Evolutionary conservation across 495 filamentous ascomycete species (phyloP).

Genomic region (Penicillium simplicissimum): DNA sequence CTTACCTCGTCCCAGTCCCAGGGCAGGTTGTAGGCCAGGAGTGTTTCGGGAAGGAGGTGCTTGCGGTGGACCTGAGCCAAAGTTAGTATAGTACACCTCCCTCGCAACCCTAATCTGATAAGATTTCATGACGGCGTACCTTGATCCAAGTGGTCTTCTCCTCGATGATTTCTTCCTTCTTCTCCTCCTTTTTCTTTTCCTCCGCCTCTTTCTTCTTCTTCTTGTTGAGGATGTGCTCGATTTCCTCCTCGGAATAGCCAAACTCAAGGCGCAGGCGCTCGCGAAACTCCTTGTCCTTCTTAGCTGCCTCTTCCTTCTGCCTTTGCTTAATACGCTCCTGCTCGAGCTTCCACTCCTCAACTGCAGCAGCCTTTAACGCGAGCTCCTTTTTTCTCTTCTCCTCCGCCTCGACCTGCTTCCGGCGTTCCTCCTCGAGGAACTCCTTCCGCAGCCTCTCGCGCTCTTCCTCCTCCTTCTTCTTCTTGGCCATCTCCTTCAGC

Average conservation of each 20-base stretch:
- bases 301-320: slow-evolving; percentile 35
- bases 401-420: slow-evolving; percentile 36
- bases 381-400: slow-evolving; percentile 47
- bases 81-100: slow-evolving; percentile 18
- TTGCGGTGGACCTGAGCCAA: slow-evolving; percentile 46
- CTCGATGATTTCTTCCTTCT: slow-evolving; percentile 46
- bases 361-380: slow-evolving; percentile 51
- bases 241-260: slow-evolving; percentile 48
- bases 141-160: slow-evolving; percentile 54
- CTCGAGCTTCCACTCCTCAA: slow-evolving; percentile 58
- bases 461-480: slow-evolving; percentile 48
- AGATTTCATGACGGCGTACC: slow-evolving; percentile 30
- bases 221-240: slow-evolving; percentile 57
- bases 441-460: slow-evolving; percentile 39
- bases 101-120: background rate
- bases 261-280: slow-evolving; percentile 40
- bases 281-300: slow-evolving; percentile 51
- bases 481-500: slow-evolving; percentile 36
- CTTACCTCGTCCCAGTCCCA: slow-evolving; percentile 56
- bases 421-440: slow-evolving; percentile 39
- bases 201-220: slow-evolving; percentile 57
- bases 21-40: slow-evolving; percentile 48
- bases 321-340: slow-evolving; percentile 43
- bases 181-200: slow-evolving; percentile 45
- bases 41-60: slow-evolving; percentile 50